Evolutionary conservation across 1,284 basidiomycete species (phyloP), one percentile per base, ranked within the genome.

Genomic region (Irpex rosettiformis): DNA sequence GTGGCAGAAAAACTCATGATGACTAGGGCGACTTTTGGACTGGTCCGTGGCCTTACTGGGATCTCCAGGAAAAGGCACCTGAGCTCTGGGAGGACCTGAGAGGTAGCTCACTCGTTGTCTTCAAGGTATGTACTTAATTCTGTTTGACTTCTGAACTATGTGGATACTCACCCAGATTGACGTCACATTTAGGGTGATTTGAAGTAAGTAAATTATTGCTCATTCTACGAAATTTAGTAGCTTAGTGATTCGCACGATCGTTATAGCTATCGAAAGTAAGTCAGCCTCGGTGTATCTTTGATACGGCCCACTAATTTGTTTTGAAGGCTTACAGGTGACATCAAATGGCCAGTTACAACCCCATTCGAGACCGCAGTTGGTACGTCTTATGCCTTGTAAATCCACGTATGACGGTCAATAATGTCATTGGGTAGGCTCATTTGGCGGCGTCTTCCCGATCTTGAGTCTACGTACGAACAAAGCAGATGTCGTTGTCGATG

Each of bases 401-500:
- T 43, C 52, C 25, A 27, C 18, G n/a, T 13, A 22, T 30, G 37
- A 40, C 30, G 43, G 21, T 22, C 43, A n/a, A 8, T 8, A 25
- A 54, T 29, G 24, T 5, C 61, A 6, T 25, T 54, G 24, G 11
- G 24, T 64, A 92, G 91, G 92, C 3, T 90, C 92, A 0, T 73
- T 96, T 16, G 84, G 85, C 0, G 91, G 93, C 1, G 77, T 86
- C 6, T 89, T 97, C 72, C 89, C 89, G 2, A 72, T 97, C 22
- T 75, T 97, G 28, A 93, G 91, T 65, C 75, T 98, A 59, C 84
- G 96, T 24, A 99, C 96, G 1, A 95, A 93, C 78, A 98, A 99
- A 73, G 96, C 96, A 0, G 96, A 98, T 69, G 95, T 98, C 1
- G 91, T 91, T 30, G 93, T 94, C 11, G 93, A 90, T 1, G 79